Conservation (phyloP, 768 basidiomycete genomes). For the Amanita pseudoporphyria region DNA sequence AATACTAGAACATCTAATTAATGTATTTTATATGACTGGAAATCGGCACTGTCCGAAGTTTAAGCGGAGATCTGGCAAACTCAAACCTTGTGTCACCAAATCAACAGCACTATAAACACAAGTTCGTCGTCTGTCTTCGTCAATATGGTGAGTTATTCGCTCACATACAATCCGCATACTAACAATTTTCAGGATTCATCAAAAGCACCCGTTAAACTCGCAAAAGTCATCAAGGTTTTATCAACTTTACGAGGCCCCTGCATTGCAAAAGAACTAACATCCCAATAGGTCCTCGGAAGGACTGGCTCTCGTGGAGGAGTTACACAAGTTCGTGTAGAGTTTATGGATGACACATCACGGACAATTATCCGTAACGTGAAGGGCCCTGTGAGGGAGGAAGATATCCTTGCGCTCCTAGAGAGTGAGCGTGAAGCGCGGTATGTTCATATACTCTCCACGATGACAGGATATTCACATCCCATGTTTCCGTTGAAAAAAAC, state of each 20-base stretch:
- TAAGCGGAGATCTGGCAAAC: constrained; percentile 9
- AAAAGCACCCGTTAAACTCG: constrained; percentile 93
- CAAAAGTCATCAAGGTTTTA: constrained; percentile 89
- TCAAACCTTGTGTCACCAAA: constrained; percentile 15
- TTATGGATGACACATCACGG: constrained; percentile 94
- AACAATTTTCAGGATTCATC: constrained; percentile 56
- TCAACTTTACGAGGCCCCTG: background rate
- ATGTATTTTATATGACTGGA: background rate
- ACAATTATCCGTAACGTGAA: constrained; percentile 99
- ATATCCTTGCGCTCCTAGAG: constrained; percentile 94
- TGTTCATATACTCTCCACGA: constrained; percentile 25
- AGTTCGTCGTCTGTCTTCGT: constrained; percentile 6
- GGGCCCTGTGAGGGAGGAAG: constrained; percentile 92
- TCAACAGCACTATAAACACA: constrained; percentile 13
- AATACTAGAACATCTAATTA: constrained; percentile 7
- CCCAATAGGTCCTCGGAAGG: constrained; percentile 81
- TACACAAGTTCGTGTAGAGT: constrained; percentile 98
- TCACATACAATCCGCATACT: constrained; percentile 6
- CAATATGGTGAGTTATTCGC: constrained; percentile 24
- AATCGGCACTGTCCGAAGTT: constrained; percentile 1
- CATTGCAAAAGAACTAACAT: constrained; percentile 1
- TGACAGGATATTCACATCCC: background rate
- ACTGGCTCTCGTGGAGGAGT: constrained; percentile 99
- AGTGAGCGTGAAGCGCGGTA: constrained; percentile 99
- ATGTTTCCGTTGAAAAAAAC: background rate